Percentiles rank a stretch among this genome's conserved stretches.
Conservation (phyloP, 371 early-diverging fungal genomes). For the Coelomomyces lativittatus region DNA sequence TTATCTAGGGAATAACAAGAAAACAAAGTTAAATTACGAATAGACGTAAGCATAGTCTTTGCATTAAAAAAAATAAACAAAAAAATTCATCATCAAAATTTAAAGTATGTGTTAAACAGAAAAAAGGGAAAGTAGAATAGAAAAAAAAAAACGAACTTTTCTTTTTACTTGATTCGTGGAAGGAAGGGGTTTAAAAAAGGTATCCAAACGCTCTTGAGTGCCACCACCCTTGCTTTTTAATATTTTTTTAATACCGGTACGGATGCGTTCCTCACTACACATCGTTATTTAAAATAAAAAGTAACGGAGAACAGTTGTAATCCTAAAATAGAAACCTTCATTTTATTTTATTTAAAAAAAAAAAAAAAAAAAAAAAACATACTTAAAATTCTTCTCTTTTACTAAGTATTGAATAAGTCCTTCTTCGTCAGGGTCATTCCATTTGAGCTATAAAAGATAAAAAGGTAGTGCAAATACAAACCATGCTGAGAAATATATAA, state of each 20-base stretch:
- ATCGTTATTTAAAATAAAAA: background rate
- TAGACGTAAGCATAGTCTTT: too few species aligned
- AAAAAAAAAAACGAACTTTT: too few species aligned
- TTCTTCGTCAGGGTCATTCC: conserved; percentile 76
- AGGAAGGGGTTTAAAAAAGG: conserved; percentile 59
- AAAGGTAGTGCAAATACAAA: background rate
- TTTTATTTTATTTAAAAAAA: background rate
- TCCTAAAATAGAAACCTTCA: too few species aligned
- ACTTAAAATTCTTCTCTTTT: conserved; percentile 86
- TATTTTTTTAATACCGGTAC: conserved; percentile 64
- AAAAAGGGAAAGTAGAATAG: too few species aligned
- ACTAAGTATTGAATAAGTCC: conserved; percentile 79
- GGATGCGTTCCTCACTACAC: conserved; percentile 73
- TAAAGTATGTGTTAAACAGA: too few species aligned
- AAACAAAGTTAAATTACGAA: too few species aligned
- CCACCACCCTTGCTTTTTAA: conserved; percentile 50
- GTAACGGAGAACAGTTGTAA: too few species aligned
- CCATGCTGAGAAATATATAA: background rate
- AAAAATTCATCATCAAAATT: too few species aligned
- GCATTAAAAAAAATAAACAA: too few species aligned
- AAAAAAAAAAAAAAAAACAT: conserved; percentile 3
- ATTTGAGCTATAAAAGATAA: conserved; percentile 42
- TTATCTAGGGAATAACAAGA: too few species aligned
- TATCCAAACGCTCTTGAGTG: conserved; percentile 75
- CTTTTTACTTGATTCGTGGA: too few species aligned